phyloP scores from a whole-genome alignment of 83 land plant species.

The Thuja plicata region DNA sequence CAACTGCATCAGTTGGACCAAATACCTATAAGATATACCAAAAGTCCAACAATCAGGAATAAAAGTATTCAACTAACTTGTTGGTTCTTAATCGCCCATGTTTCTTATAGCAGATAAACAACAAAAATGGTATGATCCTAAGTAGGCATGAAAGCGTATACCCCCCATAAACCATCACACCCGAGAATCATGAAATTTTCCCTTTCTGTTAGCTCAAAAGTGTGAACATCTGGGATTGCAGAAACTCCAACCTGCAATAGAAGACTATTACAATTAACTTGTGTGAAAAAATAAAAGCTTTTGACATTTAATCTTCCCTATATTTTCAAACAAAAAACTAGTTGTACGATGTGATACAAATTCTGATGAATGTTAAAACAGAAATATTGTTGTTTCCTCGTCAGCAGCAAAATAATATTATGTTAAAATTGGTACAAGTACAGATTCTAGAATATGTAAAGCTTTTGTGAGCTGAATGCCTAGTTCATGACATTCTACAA shows the following conservation, averaged over 20 bases:
- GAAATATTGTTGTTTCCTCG: not conserved
- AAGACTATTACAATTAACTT: not conserved
- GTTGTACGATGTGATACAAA: not conserved
- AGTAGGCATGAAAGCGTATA: slow-evolving; percentile 21
- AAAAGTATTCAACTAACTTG: not conserved
- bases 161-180: slow-evolving; percentile 95
- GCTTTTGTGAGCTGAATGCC: not conserved
- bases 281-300: not conserved
- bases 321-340: not conserved
- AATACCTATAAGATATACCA: slow-evolving; percentile 50
- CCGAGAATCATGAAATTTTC: slow-evolving; percentile 85
- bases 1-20: slow-evolving; percentile 85
- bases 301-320: not conserved
- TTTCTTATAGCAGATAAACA: not conserved
- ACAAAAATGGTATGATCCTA: slow-evolving; percentile 3
- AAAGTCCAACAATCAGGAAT: not conserved
- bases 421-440: not conserved
- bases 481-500: not conserved
- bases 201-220: slow-evolving; percentile 72
- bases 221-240: slow-evolving; percentile 78
- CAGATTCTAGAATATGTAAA: not conserved
- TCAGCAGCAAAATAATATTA: not conserved
- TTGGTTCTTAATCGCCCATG: not conserved
- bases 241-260: slow-evolving; percentile 74
- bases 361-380: not conserved